These are phyloP conservation scores for Cyberlindnera xishuangbannaensis DNA, from an alignment of 805 yeast species.

Conservation along the genomic window DNA sequence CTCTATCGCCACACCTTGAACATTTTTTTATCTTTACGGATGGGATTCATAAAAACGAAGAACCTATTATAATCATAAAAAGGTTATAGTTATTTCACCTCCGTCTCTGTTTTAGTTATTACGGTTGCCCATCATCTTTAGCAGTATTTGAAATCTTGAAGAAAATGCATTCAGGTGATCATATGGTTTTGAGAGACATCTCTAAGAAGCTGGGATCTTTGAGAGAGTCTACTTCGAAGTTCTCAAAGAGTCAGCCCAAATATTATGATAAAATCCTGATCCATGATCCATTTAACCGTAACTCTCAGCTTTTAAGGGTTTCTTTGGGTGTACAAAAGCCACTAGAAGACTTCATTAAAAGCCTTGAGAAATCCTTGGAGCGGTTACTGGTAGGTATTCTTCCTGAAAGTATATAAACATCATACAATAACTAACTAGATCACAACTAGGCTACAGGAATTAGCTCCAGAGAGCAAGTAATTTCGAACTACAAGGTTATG, in stretches of 20 bases:
- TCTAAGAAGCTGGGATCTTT: conserved; percentile 1
- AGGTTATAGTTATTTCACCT: too few species aligned
- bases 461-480: neutral
- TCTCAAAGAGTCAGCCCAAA: neutral
- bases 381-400: conserved; percentile 4
- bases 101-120: too few species aligned
- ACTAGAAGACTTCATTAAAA: conserved; percentile 1
- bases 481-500: conserved; percentile 2
- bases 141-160: too few species aligned
- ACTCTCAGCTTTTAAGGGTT: conserved; percentile 1
- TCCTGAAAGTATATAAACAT: neutral
- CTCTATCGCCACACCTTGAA: too few species aligned
- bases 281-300: conserved; percentile 4
- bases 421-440: neutral
- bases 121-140: neutral
- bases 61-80: too few species aligned
- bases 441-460: neutral
- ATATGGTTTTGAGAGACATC: neutral
- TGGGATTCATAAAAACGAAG: too few species aligned
- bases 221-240: neutral
- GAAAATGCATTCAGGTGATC: conserved; percentile 2
- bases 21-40: too few species aligned
- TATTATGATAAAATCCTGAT: conserved; percentile 1
- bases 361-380: conserved; percentile 5
- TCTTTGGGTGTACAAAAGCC: neutral